phyloP scores from a whole-genome alignment of 768 basidiomycete species.

The Pisolithus albus region DNA sequence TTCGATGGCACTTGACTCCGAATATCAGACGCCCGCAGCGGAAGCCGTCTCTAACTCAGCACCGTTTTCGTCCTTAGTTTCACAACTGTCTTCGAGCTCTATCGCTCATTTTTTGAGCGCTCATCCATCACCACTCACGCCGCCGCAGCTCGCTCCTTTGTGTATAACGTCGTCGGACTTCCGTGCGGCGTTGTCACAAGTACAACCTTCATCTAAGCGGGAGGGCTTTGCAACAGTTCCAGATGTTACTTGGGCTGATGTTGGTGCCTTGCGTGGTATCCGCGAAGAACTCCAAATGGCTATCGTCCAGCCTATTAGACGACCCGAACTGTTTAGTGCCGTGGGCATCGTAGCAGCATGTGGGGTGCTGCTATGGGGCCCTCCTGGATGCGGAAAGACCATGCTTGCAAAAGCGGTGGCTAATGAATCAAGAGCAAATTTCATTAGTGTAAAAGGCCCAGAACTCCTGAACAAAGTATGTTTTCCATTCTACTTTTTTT shows the following conservation, averaged over 20 bases:
- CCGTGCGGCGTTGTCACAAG: slow-evolving; percentile 67
- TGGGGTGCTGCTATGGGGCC: slow-evolving; percentile 97
- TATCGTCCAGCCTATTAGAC: slow-evolving; percentile 88
- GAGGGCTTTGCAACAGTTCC: slow-evolving; percentile 98
- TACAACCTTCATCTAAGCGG: slow-evolving; percentile 94
- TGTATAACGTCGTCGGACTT: slow-evolving; percentile 83
- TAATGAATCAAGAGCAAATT: slow-evolving; percentile 91
- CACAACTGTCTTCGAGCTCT: slow-evolving; percentile 49
- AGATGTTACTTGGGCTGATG: slow-evolving; percentile 89
- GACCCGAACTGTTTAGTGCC: slow-evolving; percentile 81
- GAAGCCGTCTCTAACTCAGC: slow-evolving; percentile 14
- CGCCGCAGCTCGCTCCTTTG: slow-evolving; percentile 72
- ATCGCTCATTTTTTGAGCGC: slow-evolving; percentile 87
- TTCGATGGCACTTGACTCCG: slow-evolving; percentile 34
- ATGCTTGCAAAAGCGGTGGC: slow-evolving; percentile 97
- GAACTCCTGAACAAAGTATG: slow-evolving; percentile 91
- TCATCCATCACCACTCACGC: slow-evolving; percentile 75
- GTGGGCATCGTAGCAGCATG: slow-evolving; percentile 90
- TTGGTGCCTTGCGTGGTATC: slow-evolving; percentile 83
- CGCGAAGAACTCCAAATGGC: slow-evolving; percentile 96
- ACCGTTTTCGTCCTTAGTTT: slow-evolving; percentile 32
- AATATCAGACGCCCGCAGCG: slow-evolving; percentile 9
- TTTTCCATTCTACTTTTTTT: background rate
- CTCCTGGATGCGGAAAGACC: slow-evolving; percentile 97
- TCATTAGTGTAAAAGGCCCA: slow-evolving; percentile 97